Evolutionary conservation across 2,329 filamentous ascomycete genomes (phyloP).

Genomic region (Lachnellula subtilissima): DNA sequence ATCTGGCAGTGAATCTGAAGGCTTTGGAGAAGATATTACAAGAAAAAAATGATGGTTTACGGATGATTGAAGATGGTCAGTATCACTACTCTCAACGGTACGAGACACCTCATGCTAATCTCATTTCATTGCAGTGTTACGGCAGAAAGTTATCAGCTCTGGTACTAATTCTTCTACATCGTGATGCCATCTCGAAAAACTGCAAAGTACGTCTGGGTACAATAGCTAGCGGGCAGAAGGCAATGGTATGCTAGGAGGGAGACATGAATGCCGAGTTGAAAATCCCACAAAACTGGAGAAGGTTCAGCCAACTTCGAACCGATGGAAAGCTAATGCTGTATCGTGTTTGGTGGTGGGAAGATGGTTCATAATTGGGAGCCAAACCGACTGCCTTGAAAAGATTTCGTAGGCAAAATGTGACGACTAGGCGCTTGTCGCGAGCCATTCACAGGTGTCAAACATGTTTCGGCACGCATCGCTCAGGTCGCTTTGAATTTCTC

Average conservation of each 20-base stretch:
- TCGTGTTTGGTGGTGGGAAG: background rate
- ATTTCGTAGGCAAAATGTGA: background rate
- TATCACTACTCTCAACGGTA: constrained; percentile 3
- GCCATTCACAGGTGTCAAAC: background rate
- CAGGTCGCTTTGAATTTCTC: constrained; percentile 12
- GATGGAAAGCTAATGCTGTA: background rate
- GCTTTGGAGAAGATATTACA: constrained; percentile 65
- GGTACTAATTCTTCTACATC: constrained; percentile 34
- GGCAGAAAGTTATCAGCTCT: constrained; percentile 46
- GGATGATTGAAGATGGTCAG: constrained; percentile 82
- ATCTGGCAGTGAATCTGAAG: constrained; percentile 58
- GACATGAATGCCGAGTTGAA: background rate
- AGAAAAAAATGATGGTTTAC: constrained; percentile 76
- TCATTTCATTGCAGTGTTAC: constrained; percentile 37
- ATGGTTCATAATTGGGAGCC: background rate
- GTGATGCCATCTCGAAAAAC: constrained; percentile 7
- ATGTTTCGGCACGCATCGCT: background rate
- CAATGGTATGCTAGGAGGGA: background rate
- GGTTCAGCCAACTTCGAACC: background rate
- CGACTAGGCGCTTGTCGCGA: background rate
- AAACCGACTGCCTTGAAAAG: background rate
- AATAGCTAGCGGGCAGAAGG: constrained; percentile 3
- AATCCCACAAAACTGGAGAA: background rate
- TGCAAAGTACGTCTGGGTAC: background rate
- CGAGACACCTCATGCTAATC: constrained; percentile 9